Evolutionary conservation across 768 basidiomycete genomes (phyloP), one percentile per base, ranked within the genome.

Genomic region (Lenzites betulinus): DNA sequence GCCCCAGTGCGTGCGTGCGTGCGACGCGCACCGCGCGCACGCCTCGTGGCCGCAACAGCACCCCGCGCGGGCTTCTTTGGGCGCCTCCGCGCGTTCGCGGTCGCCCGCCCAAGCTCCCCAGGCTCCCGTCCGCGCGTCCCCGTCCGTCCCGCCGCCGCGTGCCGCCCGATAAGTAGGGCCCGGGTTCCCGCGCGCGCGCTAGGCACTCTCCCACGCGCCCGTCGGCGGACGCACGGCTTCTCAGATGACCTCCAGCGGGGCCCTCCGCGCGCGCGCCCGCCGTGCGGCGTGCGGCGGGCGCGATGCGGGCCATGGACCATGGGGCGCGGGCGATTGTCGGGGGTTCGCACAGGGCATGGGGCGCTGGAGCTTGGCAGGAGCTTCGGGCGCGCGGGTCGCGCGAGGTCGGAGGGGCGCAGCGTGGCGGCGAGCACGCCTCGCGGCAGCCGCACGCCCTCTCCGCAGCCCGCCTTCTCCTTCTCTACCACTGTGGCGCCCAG

Each of bases 171-270:
- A n/a, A n/a, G n/a, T 28, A 23, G 52, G 56, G 20, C 20, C 33
- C 44, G 61, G 36, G 36, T 63, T 58, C 62, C 43, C 62, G 56
- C 57, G 39, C 51, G 52, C 53, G 39, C 51, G 52, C 53, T 51
- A 58, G 57, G 62, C 26, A 62, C 60, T 43, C 25, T 35, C 35
- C 44, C 18, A n/a, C 49, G 33, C 33, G 44, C 22, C 44, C 16
- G 22, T 39, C 30, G 35, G 30, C 20, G 13, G 22, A 5, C 35
- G 13, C 3, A 20, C 4, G 16, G 28, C 20, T 50, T 49, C 52
- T 50, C 52, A 60, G 59, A 60, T 50, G 59, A 60, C 59, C 59
- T 54, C 38, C 49, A 33, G 35, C 47, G 42, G 46, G 57, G 50
- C 42, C 30, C 22, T 9, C 9, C 43, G 30, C 43, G 43, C 43